Conservation (phyloP, 768 basidiomycete genomes). For the Lactifluus piperatus region DNA sequence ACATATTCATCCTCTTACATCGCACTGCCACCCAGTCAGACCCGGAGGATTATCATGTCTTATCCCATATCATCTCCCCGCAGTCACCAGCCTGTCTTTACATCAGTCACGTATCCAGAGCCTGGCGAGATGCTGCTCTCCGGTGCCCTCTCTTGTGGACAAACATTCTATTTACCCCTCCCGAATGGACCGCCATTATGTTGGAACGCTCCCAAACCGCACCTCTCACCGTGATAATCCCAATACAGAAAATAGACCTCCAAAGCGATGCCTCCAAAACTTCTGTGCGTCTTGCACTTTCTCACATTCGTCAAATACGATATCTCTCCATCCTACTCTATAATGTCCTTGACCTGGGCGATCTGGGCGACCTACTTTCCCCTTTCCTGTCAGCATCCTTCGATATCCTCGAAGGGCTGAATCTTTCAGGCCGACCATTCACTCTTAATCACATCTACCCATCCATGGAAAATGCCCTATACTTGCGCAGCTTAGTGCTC, state of each 20-base stretch:
- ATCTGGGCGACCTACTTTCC: neutral
- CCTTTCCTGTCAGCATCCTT: neutral
- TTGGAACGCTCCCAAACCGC: slow-evolving; percentile 10
- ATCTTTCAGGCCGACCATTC: neutral
- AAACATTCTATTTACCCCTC: slow-evolving; percentile 10
- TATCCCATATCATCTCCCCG: neutral
- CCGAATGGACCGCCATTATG: slow-evolving; percentile 14
- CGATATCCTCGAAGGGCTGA: slow-evolving; percentile 8
- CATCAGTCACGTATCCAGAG: slow-evolving; percentile 16
- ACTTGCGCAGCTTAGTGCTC: slow-evolving; percentile 2
- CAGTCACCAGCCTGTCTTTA: neutral
- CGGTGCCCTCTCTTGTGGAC: slow-evolving; percentile 17
- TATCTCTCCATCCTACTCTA: neutral
- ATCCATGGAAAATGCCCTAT: slow-evolving; percentile 1
- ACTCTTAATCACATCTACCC: neutral
- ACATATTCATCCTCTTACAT: slow-evolving; percentile 15
- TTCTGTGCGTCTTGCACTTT: slow-evolving; percentile 9
- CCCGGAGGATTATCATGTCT: too few species aligned
- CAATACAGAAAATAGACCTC: neutral
- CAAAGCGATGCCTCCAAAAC: neutral
- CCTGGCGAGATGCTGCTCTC: slow-evolving; percentile 16
- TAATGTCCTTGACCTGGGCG: neutral
- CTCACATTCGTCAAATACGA: slow-evolving; percentile 14
- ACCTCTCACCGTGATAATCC: slow-evolving; percentile 5
- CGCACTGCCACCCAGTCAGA: neutral